A percentile compares a stretch with the other conserved stretches of the same genome.
phyloP scores from a whole-genome alignment of 1,284 basidiomycete genomes.

The Lentinula novae-zelandiae region DNA sequence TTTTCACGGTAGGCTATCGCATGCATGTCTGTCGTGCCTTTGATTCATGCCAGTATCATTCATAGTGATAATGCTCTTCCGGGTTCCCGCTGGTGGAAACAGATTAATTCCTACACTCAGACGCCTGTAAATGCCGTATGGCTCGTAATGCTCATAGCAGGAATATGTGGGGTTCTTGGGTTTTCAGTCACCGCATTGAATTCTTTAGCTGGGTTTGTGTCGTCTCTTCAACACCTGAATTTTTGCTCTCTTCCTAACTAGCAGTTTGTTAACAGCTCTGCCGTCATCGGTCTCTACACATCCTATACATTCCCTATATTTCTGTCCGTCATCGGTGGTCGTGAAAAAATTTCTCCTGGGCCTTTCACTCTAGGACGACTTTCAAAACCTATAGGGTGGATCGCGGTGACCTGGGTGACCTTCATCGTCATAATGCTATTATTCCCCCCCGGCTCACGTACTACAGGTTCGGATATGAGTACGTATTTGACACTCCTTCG shows the following conservation, averaged over 20 bases:
- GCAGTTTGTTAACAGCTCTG: conserved; percentile 54
- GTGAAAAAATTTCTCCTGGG: conserved; percentile 52
- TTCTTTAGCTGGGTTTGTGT: conserved; percentile 60
- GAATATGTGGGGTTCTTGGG: conserved; percentile 59
- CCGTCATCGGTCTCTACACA: conserved; percentile 67
- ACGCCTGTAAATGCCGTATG: conserved; percentile 69
- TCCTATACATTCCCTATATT: conserved; percentile 69
- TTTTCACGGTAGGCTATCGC: conserved; percentile 40
- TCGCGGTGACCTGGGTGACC: conserved; percentile 63
- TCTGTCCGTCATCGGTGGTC: conserved; percentile 64
- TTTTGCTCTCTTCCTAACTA: background rate
- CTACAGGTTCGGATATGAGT: conserved; percentile 51
- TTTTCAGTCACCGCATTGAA: conserved; percentile 61
- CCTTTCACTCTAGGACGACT: conserved; percentile 59
- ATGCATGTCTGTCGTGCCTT: background rate
- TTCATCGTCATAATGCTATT: conserved; percentile 61
- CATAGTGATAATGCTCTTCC: conserved; percentile 65
- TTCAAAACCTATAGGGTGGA: conserved; percentile 52
- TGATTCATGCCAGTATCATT: background rate
- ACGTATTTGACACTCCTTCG: conserved; percentile 11
- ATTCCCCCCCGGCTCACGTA: conserved; percentile 48
- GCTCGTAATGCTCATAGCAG: conserved; percentile 61
- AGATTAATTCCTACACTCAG: conserved; percentile 50
- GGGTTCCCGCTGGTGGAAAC: conserved; percentile 65
- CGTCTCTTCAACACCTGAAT: background rate